Evolutionary conservation across 148 eudicot species (phyloP), one percentile per base, ranked within the genome.

Genomic region (Oxyria digyna): DNA sequence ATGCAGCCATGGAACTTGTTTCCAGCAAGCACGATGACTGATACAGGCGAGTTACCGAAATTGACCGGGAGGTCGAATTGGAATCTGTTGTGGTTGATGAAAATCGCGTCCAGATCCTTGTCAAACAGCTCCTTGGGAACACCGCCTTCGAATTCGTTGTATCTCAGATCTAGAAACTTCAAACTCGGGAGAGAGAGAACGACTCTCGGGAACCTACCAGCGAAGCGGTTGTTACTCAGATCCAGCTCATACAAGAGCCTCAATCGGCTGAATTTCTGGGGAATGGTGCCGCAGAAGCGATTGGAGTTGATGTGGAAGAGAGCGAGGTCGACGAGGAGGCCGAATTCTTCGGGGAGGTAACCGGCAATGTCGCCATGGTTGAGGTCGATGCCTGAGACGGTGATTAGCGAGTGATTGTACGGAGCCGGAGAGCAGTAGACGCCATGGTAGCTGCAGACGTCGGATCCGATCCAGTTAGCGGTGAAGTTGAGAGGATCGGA

Each of bases 311-410:
- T 76, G 62, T 92, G 98, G 62, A 92, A 87, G 48, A 92, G 37
- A 0, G 88, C 96, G 0, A 89, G 81, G 81, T 92, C 98, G 1
- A 80, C 72, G 0, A 92, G 75, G 0, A 87, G 73, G 0, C 94
- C 94, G 11, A 92, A 85, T 71, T 92, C 91, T 33, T 87, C 88
- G 21, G 98, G 96, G 3, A 92, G 74, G 67, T 84, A 92, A 0
- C 96, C 98, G 0, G 98, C 96, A 29, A 92, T 87, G 69, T 92
- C 98, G 6, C 85, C 96, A 37, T 89, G 96, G 83, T 92, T 83
- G 20, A 89, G 84, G 43, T 89, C 91, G 20, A 85, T 81, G 1
- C 91, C 89, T 20, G 98, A 94, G 17, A 92, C 96, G 0, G 91
- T 87, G 0, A 12, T 14, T 21, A 69, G 40, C 0, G 73, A 48